phyloP scores from a whole-genome alignment of 2,329 filamentous ascomycete genomes.

The Gaeumannomyces sp. region DNA sequence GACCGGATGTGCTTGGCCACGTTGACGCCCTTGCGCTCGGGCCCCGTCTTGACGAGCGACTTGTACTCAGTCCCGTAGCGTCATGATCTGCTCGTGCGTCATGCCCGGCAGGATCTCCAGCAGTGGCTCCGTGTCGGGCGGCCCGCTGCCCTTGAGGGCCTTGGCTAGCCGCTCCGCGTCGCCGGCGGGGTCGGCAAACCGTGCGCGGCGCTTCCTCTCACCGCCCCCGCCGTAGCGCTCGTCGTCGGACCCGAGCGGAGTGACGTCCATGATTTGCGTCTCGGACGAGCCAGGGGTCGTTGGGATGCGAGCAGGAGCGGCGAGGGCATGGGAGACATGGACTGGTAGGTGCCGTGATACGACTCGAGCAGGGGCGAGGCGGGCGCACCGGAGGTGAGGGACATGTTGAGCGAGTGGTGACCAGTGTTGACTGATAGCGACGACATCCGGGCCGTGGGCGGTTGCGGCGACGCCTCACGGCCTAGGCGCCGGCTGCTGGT shows the following conservation, averaged over 20 bases:
- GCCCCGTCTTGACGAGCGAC: slow-evolving; percentile 72
- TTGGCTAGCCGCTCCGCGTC: slow-evolving; percentile 72
- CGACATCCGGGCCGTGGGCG: slow-evolving; percentile 45
- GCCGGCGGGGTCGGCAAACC: slow-evolving; percentile 80
- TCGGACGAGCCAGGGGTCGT: slow-evolving; percentile 40
- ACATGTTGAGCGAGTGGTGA: slow-evolving; percentile 30
- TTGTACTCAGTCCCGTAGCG: slow-evolving; percentile 89
- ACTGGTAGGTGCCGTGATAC: slow-evolving; percentile 90
- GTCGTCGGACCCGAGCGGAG: slow-evolving; percentile 44
- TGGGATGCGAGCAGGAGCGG: slow-evolving; percentile 55
- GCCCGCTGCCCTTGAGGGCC: slow-evolving; percentile 60
- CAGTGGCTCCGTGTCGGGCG: slow-evolving; percentile 63
- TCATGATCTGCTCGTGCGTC: slow-evolving; percentile 80
- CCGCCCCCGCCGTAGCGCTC: slow-evolving; percentile 29
- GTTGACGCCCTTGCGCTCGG: slow-evolving; percentile 71
- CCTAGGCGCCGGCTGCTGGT: slow-evolving; percentile 27
- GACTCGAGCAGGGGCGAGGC: slow-evolving; percentile 83
- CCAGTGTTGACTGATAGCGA: slow-evolving; percentile 44
- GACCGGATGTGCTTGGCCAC: slow-evolving; percentile 78
- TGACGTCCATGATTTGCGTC: slow-evolving; percentile 40
- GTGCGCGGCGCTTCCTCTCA: slow-evolving; percentile 50
- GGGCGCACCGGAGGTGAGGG: slow-evolving; percentile 52
- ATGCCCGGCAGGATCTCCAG: slow-evolving; percentile 80
- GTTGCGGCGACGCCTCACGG: slow-evolving; percentile 40
- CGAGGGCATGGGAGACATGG: slow-evolving; percentile 89